Evolutionary conservation across 345 rosid species (phyloP), one percentile per base, ranked within the genome.

Genomic region (Boechera divaricarpa): DNA sequence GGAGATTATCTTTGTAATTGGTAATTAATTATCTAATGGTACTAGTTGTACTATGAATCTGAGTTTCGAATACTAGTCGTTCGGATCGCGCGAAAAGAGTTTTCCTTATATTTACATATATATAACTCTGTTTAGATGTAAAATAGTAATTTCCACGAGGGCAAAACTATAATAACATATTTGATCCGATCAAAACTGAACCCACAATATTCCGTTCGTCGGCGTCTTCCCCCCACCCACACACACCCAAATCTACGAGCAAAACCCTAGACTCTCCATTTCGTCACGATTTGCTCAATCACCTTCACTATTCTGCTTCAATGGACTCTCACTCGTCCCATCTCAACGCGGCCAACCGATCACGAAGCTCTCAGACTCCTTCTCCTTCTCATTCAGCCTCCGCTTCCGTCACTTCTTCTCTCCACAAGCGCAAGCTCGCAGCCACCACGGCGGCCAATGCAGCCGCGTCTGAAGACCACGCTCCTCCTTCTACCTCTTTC

Each of bases 361-460:
- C 82, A 6, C 97, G 98, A 64, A 91, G 93, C 62, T 96, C 97
- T 31, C 90, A 91, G 75, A 91, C 99, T 38, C 98, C 93, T 36
- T 93, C 98, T 26, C 98, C 98, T 5, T 96, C 99, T 57, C 97
- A 96, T 78, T 95, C 99, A 16, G 99, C 99, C 47, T 92, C 97
- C 60, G 98, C 91, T 39, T 93, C 97, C 64, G 97, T 89, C 85
- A 85, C 97, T 48, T 91, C 98, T 33, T 96, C 97, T 39, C 84
- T 90, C 82, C 98, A 87, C 85, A 91, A 96, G 80, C 97, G 99
- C 73, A 93, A 91, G 82, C 88, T 93, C 31, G 93, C 95, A 1
- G 89, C 85, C 47, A 77, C 86, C 0, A 81, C 82, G 2, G 80
- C 85, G 0, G 86, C 86, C 0, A 83, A 86, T 45, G 82, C 88